Conservation (phyloP, 768 basidiomycete genomes). For the Crepidotus variabilis region DNA sequence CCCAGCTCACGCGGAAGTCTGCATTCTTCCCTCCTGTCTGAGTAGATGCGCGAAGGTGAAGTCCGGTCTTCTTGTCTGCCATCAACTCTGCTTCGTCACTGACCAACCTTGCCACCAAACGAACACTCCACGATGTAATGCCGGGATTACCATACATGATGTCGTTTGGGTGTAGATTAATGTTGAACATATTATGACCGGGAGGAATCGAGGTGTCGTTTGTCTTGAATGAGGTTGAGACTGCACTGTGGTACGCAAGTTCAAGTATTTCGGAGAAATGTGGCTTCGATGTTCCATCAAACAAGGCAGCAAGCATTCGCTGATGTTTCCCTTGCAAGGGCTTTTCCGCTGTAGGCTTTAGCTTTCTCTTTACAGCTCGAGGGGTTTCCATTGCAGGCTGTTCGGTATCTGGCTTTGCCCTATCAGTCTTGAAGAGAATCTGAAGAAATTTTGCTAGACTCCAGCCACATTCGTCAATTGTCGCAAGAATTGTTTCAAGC, state of each 20-base stretch:
- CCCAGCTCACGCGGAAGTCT: constrained; percentile 3
- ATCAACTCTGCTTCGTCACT: constrained; percentile 4
- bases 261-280: constrained; percentile 10
- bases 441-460: background rate
- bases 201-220: background rate
- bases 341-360: background rate
- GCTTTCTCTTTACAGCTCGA: too few species aligned
- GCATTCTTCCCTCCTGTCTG: background rate
- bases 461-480: background rate
- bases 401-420: too few species aligned
- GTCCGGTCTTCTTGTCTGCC: background rate
- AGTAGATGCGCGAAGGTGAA: background rate
- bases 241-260: constrained; percentile 5
- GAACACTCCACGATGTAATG: background rate
- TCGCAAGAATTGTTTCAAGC: background rate
- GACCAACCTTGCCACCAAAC: background rate
- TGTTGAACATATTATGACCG: background rate
- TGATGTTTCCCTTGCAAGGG: background rate
- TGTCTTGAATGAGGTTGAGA: background rate
- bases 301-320: constrained; percentile 1
- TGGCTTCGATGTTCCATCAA: constrained; percentile 13
- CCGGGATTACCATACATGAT: background rate
- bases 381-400: too few species aligned
- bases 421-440: background rate
- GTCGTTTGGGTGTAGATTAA: background rate